Conservation (phyloP, 2,329 filamentous ascomycete species). For the Apiospora sp. region DNA sequence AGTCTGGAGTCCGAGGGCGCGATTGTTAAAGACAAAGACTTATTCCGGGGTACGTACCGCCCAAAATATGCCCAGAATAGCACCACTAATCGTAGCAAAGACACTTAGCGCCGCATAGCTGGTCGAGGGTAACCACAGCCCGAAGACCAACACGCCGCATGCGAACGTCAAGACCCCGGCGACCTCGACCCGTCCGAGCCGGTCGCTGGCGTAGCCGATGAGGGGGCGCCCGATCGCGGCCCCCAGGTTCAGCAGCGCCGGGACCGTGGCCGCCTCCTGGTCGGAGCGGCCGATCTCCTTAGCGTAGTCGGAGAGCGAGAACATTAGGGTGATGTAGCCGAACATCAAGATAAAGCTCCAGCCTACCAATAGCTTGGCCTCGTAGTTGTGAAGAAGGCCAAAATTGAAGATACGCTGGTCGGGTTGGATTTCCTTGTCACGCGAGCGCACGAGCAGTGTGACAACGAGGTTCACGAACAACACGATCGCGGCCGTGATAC, state of each 20-base stretch:
- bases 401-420: constrained; percentile 63
- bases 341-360: constrained; percentile 70
- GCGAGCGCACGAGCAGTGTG: constrained; percentile 61
- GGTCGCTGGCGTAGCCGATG: constrained; percentile 68
- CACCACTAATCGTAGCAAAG: constrained; percentile 66
- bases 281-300: constrained; percentile 63
- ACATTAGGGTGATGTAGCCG: constrained; percentile 70
- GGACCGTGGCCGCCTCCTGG: constrained; percentile 66
- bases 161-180: constrained; percentile 62
- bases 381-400: constrained; percentile 46
- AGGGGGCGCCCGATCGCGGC: constrained; percentile 65
- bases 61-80: constrained; percentile 68
- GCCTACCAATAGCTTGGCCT: constrained; percentile 63
- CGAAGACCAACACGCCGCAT: constrained; percentile 64
- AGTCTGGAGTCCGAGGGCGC: not conserved
- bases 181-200: constrained; percentile 68
- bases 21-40: too few species aligned
- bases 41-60: constrained; percentile 30
- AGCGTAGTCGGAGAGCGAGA: constrained; percentile 70
- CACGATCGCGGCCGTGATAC: constrained; percentile 63
- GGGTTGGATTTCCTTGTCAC: constrained; percentile 47
- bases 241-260: constrained; percentile 69
- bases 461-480: constrained; percentile 62
- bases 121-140: constrained; percentile 68
- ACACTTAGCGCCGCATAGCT: constrained; percentile 65